Evolutionary conservation across 1,284 basidiomycete genomes (phyloP).

Genomic region (Porodaedalea pini): DNA sequence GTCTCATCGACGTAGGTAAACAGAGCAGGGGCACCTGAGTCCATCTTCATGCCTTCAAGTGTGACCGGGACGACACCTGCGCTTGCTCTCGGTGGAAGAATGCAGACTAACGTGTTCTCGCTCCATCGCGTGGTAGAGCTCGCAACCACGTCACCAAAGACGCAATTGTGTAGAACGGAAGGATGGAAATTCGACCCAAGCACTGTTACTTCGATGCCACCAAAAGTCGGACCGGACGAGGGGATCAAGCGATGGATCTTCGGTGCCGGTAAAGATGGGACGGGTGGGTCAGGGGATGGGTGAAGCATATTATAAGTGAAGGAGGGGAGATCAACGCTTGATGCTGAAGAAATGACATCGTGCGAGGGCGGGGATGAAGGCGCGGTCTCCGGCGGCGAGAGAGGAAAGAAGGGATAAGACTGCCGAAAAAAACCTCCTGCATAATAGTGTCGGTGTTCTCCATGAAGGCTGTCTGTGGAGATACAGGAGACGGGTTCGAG

Average conservation of each 20-base stretch:
- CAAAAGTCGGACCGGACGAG: slow-evolving; percentile 85
- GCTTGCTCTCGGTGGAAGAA: slow-evolving; percentile 79
- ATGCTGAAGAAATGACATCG: not conserved
- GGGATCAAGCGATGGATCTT: slow-evolving; percentile 86
- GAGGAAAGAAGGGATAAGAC: slow-evolving; percentile 15
- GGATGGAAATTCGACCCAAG: slow-evolving; percentile 87
- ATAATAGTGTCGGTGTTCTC: slow-evolving; percentile 15
- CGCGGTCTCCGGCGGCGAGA: slow-evolving; percentile 22
- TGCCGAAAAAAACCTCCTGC: slow-evolving; percentile 13
- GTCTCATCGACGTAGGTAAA: slow-evolving; percentile 92
- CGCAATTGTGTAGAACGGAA: slow-evolving; percentile 64
- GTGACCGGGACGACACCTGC: slow-evolving; percentile 91
- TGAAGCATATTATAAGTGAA: slow-evolving; percentile 14
- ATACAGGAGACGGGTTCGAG: slow-evolving; percentile 15
- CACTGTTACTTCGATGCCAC: slow-evolving; percentile 93
- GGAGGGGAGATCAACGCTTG: slow-evolving; percentile 15
- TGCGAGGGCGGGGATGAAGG: slow-evolving; percentile 22
- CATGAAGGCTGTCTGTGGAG: slow-evolving; percentile 8
- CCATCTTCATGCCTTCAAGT: slow-evolving; percentile 70
- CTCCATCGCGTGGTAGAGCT: slow-evolving; percentile 89
- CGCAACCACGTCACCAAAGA: slow-evolving; percentile 85
- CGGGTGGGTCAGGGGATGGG: slow-evolving; percentile 28
- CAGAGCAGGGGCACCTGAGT: slow-evolving; percentile 50
- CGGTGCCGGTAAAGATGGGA: slow-evolving; percentile 50
- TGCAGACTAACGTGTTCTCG: slow-evolving; percentile 89